phyloP scores from a whole-genome alignment of 176 grass and related monocot species.

The Lolium multiflorum region DNA sequence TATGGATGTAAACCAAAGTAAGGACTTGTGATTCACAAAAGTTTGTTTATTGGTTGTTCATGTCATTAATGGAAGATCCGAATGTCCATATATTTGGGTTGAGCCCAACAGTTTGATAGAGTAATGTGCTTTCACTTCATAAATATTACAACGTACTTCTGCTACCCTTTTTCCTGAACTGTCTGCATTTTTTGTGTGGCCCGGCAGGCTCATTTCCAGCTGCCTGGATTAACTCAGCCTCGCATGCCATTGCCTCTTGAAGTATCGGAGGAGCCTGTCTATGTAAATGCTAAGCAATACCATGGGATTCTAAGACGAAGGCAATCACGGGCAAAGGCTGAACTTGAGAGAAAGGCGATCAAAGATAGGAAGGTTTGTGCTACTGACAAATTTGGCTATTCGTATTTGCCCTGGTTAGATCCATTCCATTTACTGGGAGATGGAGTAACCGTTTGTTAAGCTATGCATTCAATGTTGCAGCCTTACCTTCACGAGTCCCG shows the following conservation, averaged over 20 bases:
- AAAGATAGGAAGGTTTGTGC: conserved; percentile 82
- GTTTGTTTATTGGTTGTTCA: not conserved
- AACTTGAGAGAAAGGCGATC: conserved; percentile 76
- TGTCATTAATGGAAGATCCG: not conserved
- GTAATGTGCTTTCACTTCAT: not conserved
- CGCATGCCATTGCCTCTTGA: conserved; percentile 92
- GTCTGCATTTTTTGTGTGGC: conserved; percentile 11
- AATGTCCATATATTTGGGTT: not conserved
- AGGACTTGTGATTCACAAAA: not conserved
- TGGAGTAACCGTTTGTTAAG: conserved; percentile 32
- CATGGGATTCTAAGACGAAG: conserved; percentile 87
- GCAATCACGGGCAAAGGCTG: conserved; percentile 90
- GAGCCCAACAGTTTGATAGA: not conserved
- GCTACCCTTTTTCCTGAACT: not conserved
- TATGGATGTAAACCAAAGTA: conserved; percentile 30
- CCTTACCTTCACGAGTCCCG: conserved; percentile 90
- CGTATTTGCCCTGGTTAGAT: not conserved
- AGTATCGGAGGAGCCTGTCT: conserved; percentile 89
- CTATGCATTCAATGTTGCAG: conserved; percentile 41
- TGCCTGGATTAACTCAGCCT: conserved; percentile 62
- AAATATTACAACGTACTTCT: not conserved
- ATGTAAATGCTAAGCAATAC: conserved; percentile 99
- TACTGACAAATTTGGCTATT: not conserved
- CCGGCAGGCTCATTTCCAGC: conserved; percentile 69
- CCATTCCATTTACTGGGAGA: too few species aligned